Evolutionary conservation across 2,329 filamentous ascomycete genomes (phyloP).

Genomic region (Onygenales sp.): DNA sequence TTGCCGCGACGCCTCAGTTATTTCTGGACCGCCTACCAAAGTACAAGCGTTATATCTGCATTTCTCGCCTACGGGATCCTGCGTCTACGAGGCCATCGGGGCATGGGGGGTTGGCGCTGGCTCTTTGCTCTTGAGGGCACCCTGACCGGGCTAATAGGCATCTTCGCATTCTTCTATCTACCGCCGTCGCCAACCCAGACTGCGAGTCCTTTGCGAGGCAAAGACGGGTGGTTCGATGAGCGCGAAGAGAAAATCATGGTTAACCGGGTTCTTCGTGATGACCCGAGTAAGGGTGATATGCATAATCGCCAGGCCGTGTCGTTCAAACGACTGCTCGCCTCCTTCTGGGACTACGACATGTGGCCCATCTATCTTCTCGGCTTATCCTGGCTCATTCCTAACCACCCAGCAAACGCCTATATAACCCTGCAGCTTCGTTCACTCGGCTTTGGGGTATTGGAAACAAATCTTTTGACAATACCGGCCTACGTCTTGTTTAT

Average conservation of each 20-base stretch:
- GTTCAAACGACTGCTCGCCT: slow-evolving; percentile 38
- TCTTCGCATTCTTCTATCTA: slow-evolving; percentile 50
- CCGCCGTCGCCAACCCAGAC: slow-evolving; percentile 58
- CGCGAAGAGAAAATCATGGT: slow-evolving; percentile 61
- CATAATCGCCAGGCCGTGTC: slow-evolving; percentile 49
- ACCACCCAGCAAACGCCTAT: slow-evolving; percentile 24
- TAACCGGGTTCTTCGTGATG: slow-evolving; percentile 49
- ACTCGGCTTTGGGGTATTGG: slow-evolving; percentile 49
- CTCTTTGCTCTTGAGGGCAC: slow-evolving; percentile 33
- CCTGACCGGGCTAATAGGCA: slow-evolving; percentile 45
- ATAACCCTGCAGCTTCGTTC: slow-evolving; percentile 37
- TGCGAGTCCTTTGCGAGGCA: slow-evolving; percentile 49
- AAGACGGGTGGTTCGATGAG: slow-evolving; percentile 57
- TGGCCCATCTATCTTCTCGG: slow-evolving; percentile 47
- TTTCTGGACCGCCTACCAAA: slow-evolving; percentile 42
- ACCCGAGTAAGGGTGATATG: slow-evolving; percentile 51
- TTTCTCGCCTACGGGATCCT: slow-evolving; percentile 38
- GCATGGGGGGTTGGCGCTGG: slow-evolving; percentile 33
- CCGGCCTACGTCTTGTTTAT: slow-evolving; percentile 49
- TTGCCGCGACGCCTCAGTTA: slow-evolving; percentile 1
- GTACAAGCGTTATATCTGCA: slow-evolving; percentile 36
- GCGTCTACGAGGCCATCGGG: slow-evolving; percentile 27
- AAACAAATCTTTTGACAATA: slow-evolving; percentile 55
- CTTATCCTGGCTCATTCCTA: slow-evolving; percentile 33
- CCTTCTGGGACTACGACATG: slow-evolving; percentile 47